Conservation (phyloP, 2,329 filamentous ascomycete species). For the Fonsecaea multimorphosa region DNA sequence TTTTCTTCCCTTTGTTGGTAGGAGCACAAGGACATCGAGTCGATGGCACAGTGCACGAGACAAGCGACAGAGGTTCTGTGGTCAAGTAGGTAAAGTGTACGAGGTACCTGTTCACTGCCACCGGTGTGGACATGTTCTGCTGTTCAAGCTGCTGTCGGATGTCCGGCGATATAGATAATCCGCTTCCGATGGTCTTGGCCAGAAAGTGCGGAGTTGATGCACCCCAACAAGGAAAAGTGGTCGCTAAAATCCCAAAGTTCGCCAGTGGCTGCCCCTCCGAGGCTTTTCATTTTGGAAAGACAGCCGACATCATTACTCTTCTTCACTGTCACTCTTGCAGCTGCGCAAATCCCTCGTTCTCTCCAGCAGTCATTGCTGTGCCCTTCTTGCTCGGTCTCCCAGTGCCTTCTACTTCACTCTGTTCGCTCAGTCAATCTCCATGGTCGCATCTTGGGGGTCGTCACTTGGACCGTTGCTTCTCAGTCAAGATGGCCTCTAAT, state of each 20-base stretch:
- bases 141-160: neutral
- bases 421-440: conserved; percentile 20
- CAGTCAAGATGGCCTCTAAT: conserved; percentile 25
- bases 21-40: neutral
- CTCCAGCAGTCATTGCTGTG: conserved; percentile 16
- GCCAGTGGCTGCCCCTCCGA: conserved; percentile 14
- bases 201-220: conserved; percentile 6
- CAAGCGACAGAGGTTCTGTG: neutral
- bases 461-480: conserved; percentile 19
- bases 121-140: neutral
- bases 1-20: neutral
- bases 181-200: conserved; percentile 1
- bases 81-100: neutral
- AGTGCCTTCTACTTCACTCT: neutral
- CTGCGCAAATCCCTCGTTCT: conserved; percentile 1
- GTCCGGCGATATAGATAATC: conserved; percentile 12
- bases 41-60: neutral
- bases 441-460: conserved; percentile 20
- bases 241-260: conserved; percentile 3
- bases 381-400: neutral
- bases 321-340: neutral
- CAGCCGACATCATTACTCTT: conserved; percentile 5
- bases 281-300: conserved; percentile 17
- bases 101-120: neutral
- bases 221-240: neutral